These are phyloP conservation scores for Eucalyptus sp. DNA, from an alignment of 345 rosid genomes.

Conservation along the genomic window DNA sequence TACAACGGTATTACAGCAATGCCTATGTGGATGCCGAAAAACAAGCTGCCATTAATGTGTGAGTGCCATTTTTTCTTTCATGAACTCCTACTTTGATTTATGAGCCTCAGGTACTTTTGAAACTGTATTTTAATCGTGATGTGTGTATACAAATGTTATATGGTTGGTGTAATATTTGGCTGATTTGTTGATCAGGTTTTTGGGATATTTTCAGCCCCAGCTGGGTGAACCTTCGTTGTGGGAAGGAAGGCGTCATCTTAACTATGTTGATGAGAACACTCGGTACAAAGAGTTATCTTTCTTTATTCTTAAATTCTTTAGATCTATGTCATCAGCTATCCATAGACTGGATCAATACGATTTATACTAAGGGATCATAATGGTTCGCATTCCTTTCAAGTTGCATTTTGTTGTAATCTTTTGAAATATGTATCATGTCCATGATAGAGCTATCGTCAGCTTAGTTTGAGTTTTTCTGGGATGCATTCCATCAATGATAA, in stretches of 20 bases:
- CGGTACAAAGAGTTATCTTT: slow-evolving; percentile 16
- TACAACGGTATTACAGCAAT: slow-evolving; percentile 91
- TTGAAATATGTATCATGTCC: background rate
- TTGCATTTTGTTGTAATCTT: background rate
- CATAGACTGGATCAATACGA: background rate
- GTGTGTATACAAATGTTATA: background rate
- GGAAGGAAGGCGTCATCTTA: slow-evolving; percentile 82
- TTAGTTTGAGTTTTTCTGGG: background rate
- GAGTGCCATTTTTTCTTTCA: slow-evolving; percentile 9
- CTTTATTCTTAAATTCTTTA: background rate
- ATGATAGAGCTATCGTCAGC: background rate
- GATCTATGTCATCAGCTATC: background rate
- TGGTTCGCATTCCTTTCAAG: background rate
- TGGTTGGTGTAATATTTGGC: background rate
- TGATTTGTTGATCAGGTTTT: slow-evolving; percentile 41
- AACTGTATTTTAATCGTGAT: background rate
- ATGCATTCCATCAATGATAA: background rate
- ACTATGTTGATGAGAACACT: slow-evolving; percentile 28
- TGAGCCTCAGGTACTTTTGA: background rate
- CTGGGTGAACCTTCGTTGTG: slow-evolving; percentile 79
- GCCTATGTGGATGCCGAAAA: slow-evolving; percentile 88
- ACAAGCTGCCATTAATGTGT: slow-evolving; percentile 95
- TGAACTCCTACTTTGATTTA: background rate
- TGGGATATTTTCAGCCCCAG: slow-evolving; percentile 96
- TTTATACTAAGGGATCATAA: background rate